phyloP scores from a whole-genome alignment of 352 stramenopile species.

The Sclerospora graminicola region DNA sequence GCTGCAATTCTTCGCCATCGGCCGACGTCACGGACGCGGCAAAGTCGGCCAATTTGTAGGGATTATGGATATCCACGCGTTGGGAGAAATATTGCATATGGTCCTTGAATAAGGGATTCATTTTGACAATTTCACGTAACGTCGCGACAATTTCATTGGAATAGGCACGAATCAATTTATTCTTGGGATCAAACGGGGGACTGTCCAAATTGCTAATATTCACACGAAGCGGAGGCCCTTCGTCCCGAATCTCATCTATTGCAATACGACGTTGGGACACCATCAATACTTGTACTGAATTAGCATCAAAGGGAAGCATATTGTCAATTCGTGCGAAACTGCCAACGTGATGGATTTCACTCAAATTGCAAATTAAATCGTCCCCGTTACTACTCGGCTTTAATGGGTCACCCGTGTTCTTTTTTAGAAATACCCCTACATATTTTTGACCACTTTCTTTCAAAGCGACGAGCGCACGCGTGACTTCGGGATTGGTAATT shows the following conservation, averaged over 20 bases:
- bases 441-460: slow-evolving; percentile 85
- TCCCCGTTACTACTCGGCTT: slow-evolving; percentile 28
- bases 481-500: slow-evolving; percentile 77
- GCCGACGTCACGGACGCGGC: slow-evolving; percentile 91
- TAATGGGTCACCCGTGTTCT: slow-evolving; percentile 29
- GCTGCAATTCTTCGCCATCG: slow-evolving; percentile 88
- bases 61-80: slow-evolving; percentile 91
- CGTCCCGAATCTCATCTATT: slow-evolving; percentile 65
- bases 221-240: slow-evolving; percentile 46
- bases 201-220: slow-evolving; percentile 72
- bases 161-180: slow-evolving; percentile 90
- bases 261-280: slow-evolving; percentile 84
- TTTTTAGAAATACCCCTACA: slow-evolving; percentile 92
- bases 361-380: slow-evolving; percentile 88
- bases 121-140: slow-evolving; percentile 93
- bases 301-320: slow-evolving; percentile 71
- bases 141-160: slow-evolving; percentile 97
- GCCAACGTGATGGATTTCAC: slow-evolving; percentile 91
- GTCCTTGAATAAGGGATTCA: slow-evolving; percentile 97
- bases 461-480: slow-evolving; percentile 83
- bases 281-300: slow-evolving; percentile 75
- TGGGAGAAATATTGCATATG: slow-evolving; percentile 96
- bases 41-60: slow-evolving; percentile 98
- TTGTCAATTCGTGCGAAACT: slow-evolving; percentile 95
- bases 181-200: slow-evolving; percentile 53